phyloP scores from a whole-genome alignment of 1,284 basidiomycete species.

The Irpex sp. region DNA sequence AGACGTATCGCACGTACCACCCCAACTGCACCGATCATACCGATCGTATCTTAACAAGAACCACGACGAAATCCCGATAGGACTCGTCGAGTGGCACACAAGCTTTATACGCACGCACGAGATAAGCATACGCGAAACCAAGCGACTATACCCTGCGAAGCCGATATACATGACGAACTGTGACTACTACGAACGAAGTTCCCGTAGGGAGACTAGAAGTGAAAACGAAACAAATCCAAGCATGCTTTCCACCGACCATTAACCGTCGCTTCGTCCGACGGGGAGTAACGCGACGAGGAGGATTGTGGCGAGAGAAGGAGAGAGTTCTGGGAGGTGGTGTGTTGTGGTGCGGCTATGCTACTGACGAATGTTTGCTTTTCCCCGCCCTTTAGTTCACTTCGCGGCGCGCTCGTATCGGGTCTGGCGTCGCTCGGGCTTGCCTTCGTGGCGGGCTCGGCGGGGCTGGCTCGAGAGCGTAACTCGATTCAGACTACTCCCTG shows the following conservation, averaged over 20 bases:
- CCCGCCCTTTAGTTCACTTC: slow-evolving; percentile 27
- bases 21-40: no score
- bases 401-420: slow-evolving; percentile 15
- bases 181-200: no score
- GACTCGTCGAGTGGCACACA: no score
- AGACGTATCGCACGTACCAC: no score
- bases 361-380: neutral
- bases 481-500: slow-evolving; percentile 31
- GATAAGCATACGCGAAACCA: no score
- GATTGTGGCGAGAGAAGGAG: neutral
- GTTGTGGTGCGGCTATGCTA: neutral
- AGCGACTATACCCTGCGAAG: no score
- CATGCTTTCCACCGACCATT: neutral
- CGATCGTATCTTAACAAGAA: no score
- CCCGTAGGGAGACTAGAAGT: no score
- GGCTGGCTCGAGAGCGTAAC: slow-evolving; percentile 17
- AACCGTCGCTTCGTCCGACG: slow-evolving; percentile 1
- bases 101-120: no score
- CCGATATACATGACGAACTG: no score
- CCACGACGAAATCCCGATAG: no score
- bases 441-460: neutral
- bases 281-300: slow-evolving; percentile 3
- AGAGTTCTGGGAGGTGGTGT: slow-evolving; percentile 2
- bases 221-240: neutral
- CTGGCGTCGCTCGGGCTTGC: neutral